A percentile compares a stretch with the other conserved stretches of the same genome.
These are phyloP conservation scores for Russula sp. DNA, from an alignment of 768 basidiomycete genomes.

Conservation along the genomic window DNA sequence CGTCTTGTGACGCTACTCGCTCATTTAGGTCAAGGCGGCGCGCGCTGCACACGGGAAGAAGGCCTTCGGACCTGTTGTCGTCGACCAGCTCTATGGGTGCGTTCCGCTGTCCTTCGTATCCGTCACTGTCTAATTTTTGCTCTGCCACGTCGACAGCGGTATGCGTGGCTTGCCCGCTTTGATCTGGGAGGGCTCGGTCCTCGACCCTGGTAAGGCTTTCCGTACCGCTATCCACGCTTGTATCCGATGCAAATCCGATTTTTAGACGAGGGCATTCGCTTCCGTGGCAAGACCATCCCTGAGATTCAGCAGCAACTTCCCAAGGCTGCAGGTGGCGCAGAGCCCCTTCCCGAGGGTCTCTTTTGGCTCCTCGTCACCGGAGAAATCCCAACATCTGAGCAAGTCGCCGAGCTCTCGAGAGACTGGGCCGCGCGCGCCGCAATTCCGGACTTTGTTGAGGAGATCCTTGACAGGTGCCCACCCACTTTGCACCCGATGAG, in stretches of 20 bases:
- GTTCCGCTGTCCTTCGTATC: slow-evolving; percentile 28
- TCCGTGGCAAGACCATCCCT: slow-evolving; percentile 94
- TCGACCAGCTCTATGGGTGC: slow-evolving; percentile 89
- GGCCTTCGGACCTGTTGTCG: slow-evolving; percentile 85
- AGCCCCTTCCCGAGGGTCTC: slow-evolving; percentile 90
- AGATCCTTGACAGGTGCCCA: slow-evolving; percentile 89
- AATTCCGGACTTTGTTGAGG: slow-evolving; percentile 94
- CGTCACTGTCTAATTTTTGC: slow-evolving; percentile 19
- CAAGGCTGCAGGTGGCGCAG: slow-evolving; percentile 81
- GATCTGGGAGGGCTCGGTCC: slow-evolving; percentile 98
- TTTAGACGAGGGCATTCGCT: slow-evolving; percentile 93
- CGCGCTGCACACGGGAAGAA: slow-evolving; percentile 89
- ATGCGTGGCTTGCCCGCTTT: slow-evolving; percentile 90
- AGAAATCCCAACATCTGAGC: slow-evolving; percentile 88
- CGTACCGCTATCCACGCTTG: slow-evolving; percentile 9
- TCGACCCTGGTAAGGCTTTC: slow-evolving; percentile 71
- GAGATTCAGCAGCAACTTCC: slow-evolving; percentile 85
- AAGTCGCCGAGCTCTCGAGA: slow-evolving; percentile 78
- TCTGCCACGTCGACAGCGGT: slow-evolving; percentile 48
- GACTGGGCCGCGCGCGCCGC: slow-evolving; percentile 95
- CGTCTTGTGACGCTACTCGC: slow-evolving; percentile 25
- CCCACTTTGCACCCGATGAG: slow-evolving; percentile 97
- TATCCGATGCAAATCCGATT: slow-evolving; percentile 22
- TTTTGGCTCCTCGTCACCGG: slow-evolving; percentile 97
- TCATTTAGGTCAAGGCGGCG: slow-evolving; percentile 69